These are phyloP conservation scores for Suhomyces vadensis DNA, from an alignment of 805 yeast species.

Conservation along the genomic window DNA sequence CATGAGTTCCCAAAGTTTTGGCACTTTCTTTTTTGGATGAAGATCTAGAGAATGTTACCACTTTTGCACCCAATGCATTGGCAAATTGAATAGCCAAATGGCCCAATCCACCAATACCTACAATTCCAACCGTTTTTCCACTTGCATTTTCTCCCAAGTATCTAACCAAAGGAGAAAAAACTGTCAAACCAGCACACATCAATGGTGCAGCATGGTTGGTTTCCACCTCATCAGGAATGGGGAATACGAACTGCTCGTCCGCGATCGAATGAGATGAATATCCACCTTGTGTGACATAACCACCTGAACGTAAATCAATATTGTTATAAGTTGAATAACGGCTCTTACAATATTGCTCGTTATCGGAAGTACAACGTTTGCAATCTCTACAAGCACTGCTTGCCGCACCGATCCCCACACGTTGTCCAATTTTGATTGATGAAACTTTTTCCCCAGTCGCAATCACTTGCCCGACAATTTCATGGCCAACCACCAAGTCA, in stretches of 20 bases:
- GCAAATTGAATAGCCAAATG: conserved; percentile 58
- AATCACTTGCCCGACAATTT: conserved; percentile 44
- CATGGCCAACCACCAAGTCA: conserved; percentile 47
- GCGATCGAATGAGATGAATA: conserved; percentile 67
- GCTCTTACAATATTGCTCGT: conserved; percentile 39
- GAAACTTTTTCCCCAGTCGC: conserved; percentile 58
- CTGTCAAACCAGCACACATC: conserved; percentile 78
- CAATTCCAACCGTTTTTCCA: conserved; percentile 53
- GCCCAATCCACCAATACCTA: conserved; percentile 60
- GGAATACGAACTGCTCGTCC: conserved; percentile 62
- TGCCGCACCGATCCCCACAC: conserved; percentile 82
- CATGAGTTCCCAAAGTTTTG: conserved; percentile 51
- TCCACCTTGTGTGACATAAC: conserved; percentile 67
- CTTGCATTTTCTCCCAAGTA: conserved; percentile 35
- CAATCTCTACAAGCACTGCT: conserved; percentile 52
- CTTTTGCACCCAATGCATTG: conserved; percentile 61
- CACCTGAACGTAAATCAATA: conserved; percentile 22
- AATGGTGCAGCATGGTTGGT: conserved; percentile 66
- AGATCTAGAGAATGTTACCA: conserved; percentile 57
- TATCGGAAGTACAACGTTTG: conserved; percentile 19
- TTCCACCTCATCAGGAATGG: conserved; percentile 51
- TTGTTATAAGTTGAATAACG: conserved; percentile 24
- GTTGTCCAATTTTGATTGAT: conserved; percentile 60
- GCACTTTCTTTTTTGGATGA: conserved; percentile 51
- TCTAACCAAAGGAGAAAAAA: conserved; percentile 64